Evolutionary conservation across 2,329 filamentous ascomycete species (phyloP), one percentile per base, ranked within the genome.

Genomic region (Ambrosiella beaveri): DNA sequence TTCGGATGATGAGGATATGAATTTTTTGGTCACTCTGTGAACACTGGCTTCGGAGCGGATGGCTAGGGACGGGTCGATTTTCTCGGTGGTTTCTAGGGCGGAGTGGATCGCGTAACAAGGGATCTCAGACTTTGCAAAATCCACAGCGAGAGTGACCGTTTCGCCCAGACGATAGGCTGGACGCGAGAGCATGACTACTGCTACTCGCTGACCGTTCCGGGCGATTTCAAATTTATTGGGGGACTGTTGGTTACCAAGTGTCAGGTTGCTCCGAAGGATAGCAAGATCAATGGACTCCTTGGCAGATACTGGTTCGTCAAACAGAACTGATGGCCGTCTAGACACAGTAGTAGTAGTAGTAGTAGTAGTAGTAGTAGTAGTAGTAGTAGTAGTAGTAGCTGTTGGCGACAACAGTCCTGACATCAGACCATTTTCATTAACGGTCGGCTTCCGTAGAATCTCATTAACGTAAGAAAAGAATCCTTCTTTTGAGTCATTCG

Each of bases 211-310:
- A n/a, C 90, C 90, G 65, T 89, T 90, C 12, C 91, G 85, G 11
- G 91, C 85, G 67, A 98, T 97, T 67, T 95, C 90, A 68, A 97
- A 98, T 44, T 89, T 83, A 65, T 95, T 96, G n/a, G 85, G 80
- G 66, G 86, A 90, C 64, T 88, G 84, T 40, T 84, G 82, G n/a
- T 80, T 78, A 50, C 80, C 76, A 1, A 75, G 74, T 0, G 81
- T 77, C 63, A 84, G 72, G 63, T 88, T 88, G 66, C 88, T 89
- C 63, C 88, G 83, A 57, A 96, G 75, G 60, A 97, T 95, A 11
- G 93, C 86, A 61, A 95, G 77, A 66, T 96, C 88, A 65, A 98
- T 95, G 17, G 87, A 83, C 65, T 96, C 89, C 66, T 88, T 91
- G 62, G 79, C 85, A 1, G 80, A 81, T 2, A 77, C 70, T 1